Evolutionary conservation across 2,329 filamentous ascomycete genomes (phyloP).

Genomic region (Paracorniculantispora psalliotae): DNA sequence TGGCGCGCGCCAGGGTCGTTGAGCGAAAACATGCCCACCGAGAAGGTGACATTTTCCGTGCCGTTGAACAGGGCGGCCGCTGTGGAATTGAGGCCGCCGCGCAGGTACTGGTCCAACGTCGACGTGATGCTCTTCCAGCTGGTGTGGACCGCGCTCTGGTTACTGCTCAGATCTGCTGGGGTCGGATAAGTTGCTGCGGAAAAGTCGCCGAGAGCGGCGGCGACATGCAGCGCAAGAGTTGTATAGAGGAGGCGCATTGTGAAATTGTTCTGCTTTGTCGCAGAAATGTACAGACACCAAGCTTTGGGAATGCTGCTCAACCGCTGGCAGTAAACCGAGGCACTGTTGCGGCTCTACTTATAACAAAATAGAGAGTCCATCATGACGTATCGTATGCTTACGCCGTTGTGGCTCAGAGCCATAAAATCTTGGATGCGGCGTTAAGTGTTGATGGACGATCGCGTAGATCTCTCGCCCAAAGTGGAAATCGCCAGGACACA

Average conservation of each 20-base stretch:
- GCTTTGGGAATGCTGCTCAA: no score
- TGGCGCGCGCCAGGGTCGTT: not conserved
- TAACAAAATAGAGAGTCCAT: no score
- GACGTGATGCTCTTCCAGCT: slow-evolving; percentile 4
- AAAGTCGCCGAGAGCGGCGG: not conserved
- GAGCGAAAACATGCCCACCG: slow-evolving; percentile 6
- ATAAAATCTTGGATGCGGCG: no score
- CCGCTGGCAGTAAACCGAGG: no score
- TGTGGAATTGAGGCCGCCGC: slow-evolving; percentile 2
- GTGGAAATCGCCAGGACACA: no score
- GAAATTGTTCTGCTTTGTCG: no score
- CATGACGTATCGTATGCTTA: no score
- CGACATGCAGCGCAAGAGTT: not conserved
- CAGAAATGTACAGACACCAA: no score
- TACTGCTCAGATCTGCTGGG: slow-evolving; percentile 6
- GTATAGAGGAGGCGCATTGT: not conserved
- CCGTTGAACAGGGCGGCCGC: not conserved
- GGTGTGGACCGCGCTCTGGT: not conserved
- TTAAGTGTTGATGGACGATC: no score
- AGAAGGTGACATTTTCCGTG: slow-evolving; percentile 6
- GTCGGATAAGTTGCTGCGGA: slow-evolving; percentile 1
- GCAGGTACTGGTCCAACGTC: not conserved
- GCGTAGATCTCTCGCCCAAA: no score
- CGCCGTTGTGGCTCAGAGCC: no score
- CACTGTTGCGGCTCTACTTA: no score